Evolutionary conservation across 1,284 basidiomycete genomes (phyloP).

Genomic region (Rhodofomes roseus): DNA sequence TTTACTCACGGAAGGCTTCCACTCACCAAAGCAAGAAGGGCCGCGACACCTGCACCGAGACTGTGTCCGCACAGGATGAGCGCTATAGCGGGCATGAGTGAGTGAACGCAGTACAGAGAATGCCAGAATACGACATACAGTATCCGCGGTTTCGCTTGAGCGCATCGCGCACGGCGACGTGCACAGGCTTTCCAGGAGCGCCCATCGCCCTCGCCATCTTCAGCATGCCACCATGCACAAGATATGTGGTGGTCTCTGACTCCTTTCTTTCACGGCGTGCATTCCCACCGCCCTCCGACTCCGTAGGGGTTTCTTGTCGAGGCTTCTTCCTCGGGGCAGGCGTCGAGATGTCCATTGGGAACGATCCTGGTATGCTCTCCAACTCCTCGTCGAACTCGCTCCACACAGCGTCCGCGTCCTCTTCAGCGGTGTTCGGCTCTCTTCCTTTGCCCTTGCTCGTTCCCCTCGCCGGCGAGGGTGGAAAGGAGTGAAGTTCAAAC

Average conservation of each 20-base stretch:
- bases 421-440: neutral
- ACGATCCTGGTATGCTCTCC: conserved; percentile 28
- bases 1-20: conserved; percentile 26
- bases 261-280: conserved; percentile 19
- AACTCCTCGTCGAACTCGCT: conserved; percentile 22
- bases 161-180: conserved; percentile 69
- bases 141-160: conserved; percentile 66
- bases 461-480: neutral
- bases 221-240: conserved; percentile 78
- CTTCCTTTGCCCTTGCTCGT: neutral
- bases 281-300: conserved; percentile 6
- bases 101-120: conserved; percentile 8
- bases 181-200: conserved; percentile 70
- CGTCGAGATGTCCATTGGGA: conserved; percentile 27
- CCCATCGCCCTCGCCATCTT: conserved; percentile 80
- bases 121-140: conserved; percentile 35
- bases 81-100: conserved; percentile 37
- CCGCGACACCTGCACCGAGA: conserved; percentile 83
- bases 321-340: conserved; percentile 12
- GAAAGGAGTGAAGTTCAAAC: conserved; percentile 44
- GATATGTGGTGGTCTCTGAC: conserved; percentile 30
- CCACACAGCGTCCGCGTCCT: conserved; percentile 10
- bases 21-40: conserved; percentile 69
- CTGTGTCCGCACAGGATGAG: conserved; percentile 82
- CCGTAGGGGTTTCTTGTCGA: conserved; percentile 4